Evolutionary conservation across 371 early-diverging fungal genomes (phyloP), one percentile per base, ranked within the genome.

Genomic region (Haplosporangium sp.): DNA sequence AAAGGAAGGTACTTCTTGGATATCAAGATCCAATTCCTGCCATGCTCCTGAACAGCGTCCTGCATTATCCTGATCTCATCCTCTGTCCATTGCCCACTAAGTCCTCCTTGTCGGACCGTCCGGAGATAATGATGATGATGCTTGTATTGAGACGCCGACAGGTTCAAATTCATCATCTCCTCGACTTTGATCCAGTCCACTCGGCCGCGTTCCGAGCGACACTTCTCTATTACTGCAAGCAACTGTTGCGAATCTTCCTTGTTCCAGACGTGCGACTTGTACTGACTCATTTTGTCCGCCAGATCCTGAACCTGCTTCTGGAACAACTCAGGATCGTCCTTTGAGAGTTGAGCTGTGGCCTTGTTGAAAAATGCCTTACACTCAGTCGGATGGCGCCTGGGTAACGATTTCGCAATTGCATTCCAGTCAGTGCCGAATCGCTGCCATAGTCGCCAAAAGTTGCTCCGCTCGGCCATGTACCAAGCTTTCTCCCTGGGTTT

Each of bases 401-500:
- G 61, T 37, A 79, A 21, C 12, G 46, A 48, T 0, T 23, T n/a
- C n/a, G 79, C 56, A 16, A 79, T 57, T 2, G 14, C 18, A 0
- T 12, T 13, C 66, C 68, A 72, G 41, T 79, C 59, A 9, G 13
- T 10, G 2, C 69, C 79, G 18, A 42, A 57, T 12, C 64, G 46
- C 37, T 55, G 56, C 68, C 67, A 79, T 4, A 64, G 65, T 46
- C 73, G 54, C 79, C 79, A 79, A 58, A 79, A 79, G 55, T 62
- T 79, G 45, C 61, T 55, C 2, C 61, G 68, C 43, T 79, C 79
- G 10, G 37, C 58, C 41, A 45, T 67, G 69, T 79, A 79, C 73
- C 72, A 79, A 0, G 62, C 46, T 42, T 64, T 67, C 7, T 43
- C 45, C 29, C 64, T 68, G 37, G 66, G 66, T 11, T n/a, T 52